phyloP scores from a whole-genome alignment of 257 asterid genomes.

The Fraxinus excelsior region DNA sequence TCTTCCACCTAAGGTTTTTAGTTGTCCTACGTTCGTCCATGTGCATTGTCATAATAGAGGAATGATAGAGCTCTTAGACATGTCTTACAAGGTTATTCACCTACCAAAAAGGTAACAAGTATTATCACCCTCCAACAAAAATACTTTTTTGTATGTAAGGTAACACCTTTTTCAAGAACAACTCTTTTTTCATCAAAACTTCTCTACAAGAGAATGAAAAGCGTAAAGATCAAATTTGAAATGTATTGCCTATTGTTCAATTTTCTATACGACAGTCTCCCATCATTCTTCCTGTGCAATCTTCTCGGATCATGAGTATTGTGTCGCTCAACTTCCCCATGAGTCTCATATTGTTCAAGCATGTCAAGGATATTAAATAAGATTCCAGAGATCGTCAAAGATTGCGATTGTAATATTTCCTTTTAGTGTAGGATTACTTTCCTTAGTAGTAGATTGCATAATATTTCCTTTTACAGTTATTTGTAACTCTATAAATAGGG shows the following conservation, averaged over 20 bases:
- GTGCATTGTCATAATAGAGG: background rate
- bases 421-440: too few relatives aligned
- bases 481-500: too few relatives aligned
- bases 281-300: background rate
- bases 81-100: background rate
- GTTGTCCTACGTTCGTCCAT: background rate
- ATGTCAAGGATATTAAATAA: too few relatives aligned
- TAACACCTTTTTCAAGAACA: background rate
- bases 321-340: background rate
- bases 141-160: background rate
- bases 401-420: too few relatives aligned
- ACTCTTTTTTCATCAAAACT: background rate
- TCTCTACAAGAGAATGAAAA: background rate
- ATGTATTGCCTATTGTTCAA: background rate
- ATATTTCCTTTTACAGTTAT: too few relatives aligned
- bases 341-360: background rate
- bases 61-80: background rate
- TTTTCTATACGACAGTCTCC: background rate
- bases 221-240: too few relatives aligned
- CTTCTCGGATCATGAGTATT: background rate
- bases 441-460: too few relatives aligned
- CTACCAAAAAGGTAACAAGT: background rate
- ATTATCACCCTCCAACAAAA: background rate
- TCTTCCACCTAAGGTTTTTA: background rate
- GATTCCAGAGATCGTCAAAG: too few relatives aligned